These are phyloP conservation scores for Sclerotinia glacialis DNA, from an alignment of 2,329 filamentous ascomycete genomes.

Conservation along the genomic window DNA sequence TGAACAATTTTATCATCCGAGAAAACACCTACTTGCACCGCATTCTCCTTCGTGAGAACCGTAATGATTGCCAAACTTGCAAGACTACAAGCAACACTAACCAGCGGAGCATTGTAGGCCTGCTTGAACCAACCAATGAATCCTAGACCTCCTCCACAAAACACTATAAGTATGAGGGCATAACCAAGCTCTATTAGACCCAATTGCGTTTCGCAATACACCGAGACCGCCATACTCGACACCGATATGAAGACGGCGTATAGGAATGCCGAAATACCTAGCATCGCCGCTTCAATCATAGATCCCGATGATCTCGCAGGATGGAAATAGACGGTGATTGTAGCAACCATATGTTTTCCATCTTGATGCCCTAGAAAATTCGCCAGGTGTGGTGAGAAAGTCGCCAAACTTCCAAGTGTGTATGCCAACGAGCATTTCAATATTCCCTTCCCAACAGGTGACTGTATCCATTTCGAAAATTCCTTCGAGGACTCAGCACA, in stretches of 20 bases:
- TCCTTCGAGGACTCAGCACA: slow-evolving; percentile 41
- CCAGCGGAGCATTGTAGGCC: slow-evolving; percentile 70
- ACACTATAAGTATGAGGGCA: slow-evolving; percentile 74
- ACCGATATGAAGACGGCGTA: slow-evolving; percentile 76
- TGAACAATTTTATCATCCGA: slow-evolving; percentile 78
- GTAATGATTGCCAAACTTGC: slow-evolving; percentile 87
- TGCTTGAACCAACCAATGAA: slow-evolving; percentile 88
- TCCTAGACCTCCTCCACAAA: slow-evolving; percentile 81
- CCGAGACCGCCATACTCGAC: slow-evolving; percentile 83
- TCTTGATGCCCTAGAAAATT: slow-evolving; percentile 76
- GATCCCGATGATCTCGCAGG: slow-evolving; percentile 81
- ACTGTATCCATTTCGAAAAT: slow-evolving; percentile 60
- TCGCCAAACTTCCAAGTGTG: slow-evolving; percentile 79
- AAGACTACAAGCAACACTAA: slow-evolving; percentile 81
- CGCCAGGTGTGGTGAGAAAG: slow-evolving; percentile 73
- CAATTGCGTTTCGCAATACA: slow-evolving; percentile 68
- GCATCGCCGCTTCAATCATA: slow-evolving; percentile 81
- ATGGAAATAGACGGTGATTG: slow-evolving; percentile 92
- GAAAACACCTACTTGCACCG: slow-evolving; percentile 78
- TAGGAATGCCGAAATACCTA: slow-evolving; percentile 72
- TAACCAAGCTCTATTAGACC: slow-evolving; percentile 71
- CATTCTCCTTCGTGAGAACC: slow-evolving; percentile 85
- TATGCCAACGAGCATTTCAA: slow-evolving; percentile 92
- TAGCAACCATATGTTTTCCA: slow-evolving; percentile 91
- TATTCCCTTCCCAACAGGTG: slow-evolving; percentile 73